phyloP scores from a whole-genome alignment of 1,284 basidiomycete genomes.

The Irpex sp. region DNA sequence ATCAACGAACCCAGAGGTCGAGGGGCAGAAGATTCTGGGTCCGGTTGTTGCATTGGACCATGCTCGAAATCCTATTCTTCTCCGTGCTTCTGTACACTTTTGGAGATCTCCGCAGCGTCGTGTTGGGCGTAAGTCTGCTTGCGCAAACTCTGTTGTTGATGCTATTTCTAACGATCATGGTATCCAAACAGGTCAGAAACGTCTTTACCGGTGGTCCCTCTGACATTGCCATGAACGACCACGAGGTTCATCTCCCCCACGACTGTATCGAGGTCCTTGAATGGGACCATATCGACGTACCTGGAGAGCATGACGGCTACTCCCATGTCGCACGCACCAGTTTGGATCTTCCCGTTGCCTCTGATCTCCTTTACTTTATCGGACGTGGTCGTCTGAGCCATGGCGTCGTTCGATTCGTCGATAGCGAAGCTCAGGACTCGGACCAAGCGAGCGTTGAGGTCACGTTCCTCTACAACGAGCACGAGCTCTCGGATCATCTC shows the following conservation, averaged over 20 bases:
- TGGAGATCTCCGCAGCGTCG: background rate
- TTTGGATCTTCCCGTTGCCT: constrained; percentile 19
- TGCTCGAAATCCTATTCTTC: background rate
- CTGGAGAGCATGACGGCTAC: constrained; percentile 1
- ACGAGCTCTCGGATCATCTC: constrained; percentile 14
- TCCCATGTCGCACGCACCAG: constrained; percentile 13
- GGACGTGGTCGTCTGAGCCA: constrained; percentile 18
- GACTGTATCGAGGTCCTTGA: constrained; percentile 7
- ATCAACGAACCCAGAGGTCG: background rate
- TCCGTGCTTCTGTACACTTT: background rate
- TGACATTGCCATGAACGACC: background rate
- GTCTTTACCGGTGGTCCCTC: background rate
- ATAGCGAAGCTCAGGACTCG: constrained; percentile 10
- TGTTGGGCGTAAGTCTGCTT: background rate
- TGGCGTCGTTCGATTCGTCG: constrained; percentile 20
- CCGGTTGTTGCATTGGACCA: background rate
- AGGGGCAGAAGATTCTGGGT: background rate
- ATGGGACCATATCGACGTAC: constrained; percentile 3
- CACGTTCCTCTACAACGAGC: constrained; percentile 15
- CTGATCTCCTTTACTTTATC: constrained; percentile 23
- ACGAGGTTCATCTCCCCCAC: background rate
- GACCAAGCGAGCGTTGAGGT: constrained; percentile 18
- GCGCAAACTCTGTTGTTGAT: background rate
- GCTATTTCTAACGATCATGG: background rate
- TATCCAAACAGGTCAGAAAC: background rate